A percentile compares a stretch with the other conserved stretches of the same genome.
phyloP scores from a whole-genome alignment of 163 green algal species.

The Chlorella variabilis region DNA sequence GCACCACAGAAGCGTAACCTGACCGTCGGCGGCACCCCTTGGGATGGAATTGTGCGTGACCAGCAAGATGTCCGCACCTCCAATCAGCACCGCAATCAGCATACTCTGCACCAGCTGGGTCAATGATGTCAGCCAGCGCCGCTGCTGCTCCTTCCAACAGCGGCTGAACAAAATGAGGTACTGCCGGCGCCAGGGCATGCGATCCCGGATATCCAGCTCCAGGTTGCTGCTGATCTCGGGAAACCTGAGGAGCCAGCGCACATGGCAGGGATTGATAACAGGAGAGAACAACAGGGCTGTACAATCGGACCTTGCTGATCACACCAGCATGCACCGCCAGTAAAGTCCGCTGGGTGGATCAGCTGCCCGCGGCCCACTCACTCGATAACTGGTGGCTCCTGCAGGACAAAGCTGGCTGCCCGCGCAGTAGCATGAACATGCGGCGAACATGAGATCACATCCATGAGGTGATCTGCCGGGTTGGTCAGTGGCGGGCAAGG shows the following conservation, averaged over 20 bases:
- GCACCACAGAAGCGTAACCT: background rate
- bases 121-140: slow-evolving; percentile 7
- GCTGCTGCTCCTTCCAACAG: slow-evolving; percentile 32
- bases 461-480: slow-evolving; percentile 63
- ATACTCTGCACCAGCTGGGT: slow-evolving; percentile 35
- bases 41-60: too few species aligned
- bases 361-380: background rate
- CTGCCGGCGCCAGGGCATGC: slow-evolving; percentile 22
- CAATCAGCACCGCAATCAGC: slow-evolving; percentile 29
- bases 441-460: too few species aligned
- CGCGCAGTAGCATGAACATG: too few species aligned
- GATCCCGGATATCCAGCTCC: slow-evolving; percentile 8
- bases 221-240: background rate
- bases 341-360: too few species aligned
- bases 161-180: slow-evolving; percentile 36
- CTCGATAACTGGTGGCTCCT: slow-evolving; percentile 25
- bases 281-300: too few species aligned
- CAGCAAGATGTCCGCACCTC: background rate
- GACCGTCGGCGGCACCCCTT: background rate
- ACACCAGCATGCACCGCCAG: too few species aligned
- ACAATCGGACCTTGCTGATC: too few species aligned
- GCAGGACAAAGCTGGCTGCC: slow-evolving; percentile 4
- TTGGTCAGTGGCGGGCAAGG: slow-evolving; percentile 57
- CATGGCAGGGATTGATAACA: too few species aligned
- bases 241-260: background rate